Base-by-base conservation (phyloP, 2,329 filamentous ascomycete genomes). In the Myriosclerotinia duriaeana region DNA sequence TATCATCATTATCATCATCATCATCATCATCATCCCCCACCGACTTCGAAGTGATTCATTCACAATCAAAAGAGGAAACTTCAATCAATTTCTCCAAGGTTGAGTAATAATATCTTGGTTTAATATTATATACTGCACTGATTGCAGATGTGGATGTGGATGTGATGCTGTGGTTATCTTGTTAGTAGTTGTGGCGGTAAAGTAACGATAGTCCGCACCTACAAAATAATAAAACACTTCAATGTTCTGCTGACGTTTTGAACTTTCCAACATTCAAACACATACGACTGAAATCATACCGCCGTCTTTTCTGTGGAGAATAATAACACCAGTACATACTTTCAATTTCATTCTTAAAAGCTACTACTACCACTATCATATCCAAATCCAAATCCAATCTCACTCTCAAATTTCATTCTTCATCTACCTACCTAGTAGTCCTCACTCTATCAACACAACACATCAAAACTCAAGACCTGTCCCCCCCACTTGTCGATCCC, bases 211-310 rank as follows among this genome's bases (percentile, higher is more conserved):
- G 42, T 40, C 38, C 6, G 20, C 22, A 48, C 46, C 46, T 48
- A 48, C 46, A 20, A 9, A 40, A n/a, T n/a, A n/a, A n/a, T n/a
- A n/a, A n/a, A n/a, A n/a, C n/a, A n/a, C n/a, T n/a, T n/a, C n/a
- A n/a, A n/a, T n/a, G n/a, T n/a, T n/a, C 56, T 60, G 56, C 56
- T 38, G 42, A 48, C 30, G 22, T 58, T 44, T 58, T 30, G 17
- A 58, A 7, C 54, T 6, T 58, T 36, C 56, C 56, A 59, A 8
- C 20, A 60, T 48, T n/a, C 56, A 22, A 52, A 26, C 26, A 40
- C 3, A 4, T 5, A 40, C 38, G 6, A 40, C 38, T 40, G 38
- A 40, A 34, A 34, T 34, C 30, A 34, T 34, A 34, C 30, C 30
- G 30, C 30, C 30, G 30, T 34, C 30, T 3, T 60, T 60, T 60